Base-by-base conservation (phyloP, 371 early-diverging fungal species). In the Dichotomocladium elegans region DNA sequence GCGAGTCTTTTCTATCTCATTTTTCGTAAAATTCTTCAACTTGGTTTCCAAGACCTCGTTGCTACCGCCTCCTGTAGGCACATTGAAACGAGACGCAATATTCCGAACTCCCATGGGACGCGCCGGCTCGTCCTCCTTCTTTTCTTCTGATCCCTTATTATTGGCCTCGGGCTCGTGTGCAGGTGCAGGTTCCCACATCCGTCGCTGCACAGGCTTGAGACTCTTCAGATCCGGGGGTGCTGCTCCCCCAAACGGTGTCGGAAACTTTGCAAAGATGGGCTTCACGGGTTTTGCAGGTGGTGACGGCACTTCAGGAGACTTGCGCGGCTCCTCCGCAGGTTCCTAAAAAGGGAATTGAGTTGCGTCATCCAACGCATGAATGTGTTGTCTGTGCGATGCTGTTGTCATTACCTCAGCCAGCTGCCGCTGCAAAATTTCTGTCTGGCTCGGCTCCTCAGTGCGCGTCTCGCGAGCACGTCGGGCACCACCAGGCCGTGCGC, bases 241-340 rank as follows among this genome's bases (percentile, higher is more conserved):
- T 5, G 64, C 67, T 14, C 66, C 70, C 8, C 79, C 80, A 71
- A 83, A 81, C 2, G 83, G 83, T 3, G 83, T 83, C 26, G 83
- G 80, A 61, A 81, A 83, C 55, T 83, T 83, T 33, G 73, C 70
- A 63, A 83, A 83, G 34, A 83, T 80, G n/a, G 83, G 83, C 41
- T 83, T 83, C 25, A 79, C 56, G 0, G 83, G 83, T 55, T 83
- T 83, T 24, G 80, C 70, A 19, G 82, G 82, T 31, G 66, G 68
- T 3, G 61, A 47, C 7, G 77, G 64, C 14, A 58, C 60, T 33
- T 67, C 47, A 17, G 31, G 25, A 3, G 15, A 22, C 59, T 11
- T 48, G 44, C n/a, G 28, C 37, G 51, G 51, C 60, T 12, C 54
- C 47, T 53, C 53, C 19, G 51, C 46, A 34, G 58, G 53, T 14